Evolutionary conservation across 305 asterid species (phyloP).

Genomic region (Fraxinus ornus): DNA sequence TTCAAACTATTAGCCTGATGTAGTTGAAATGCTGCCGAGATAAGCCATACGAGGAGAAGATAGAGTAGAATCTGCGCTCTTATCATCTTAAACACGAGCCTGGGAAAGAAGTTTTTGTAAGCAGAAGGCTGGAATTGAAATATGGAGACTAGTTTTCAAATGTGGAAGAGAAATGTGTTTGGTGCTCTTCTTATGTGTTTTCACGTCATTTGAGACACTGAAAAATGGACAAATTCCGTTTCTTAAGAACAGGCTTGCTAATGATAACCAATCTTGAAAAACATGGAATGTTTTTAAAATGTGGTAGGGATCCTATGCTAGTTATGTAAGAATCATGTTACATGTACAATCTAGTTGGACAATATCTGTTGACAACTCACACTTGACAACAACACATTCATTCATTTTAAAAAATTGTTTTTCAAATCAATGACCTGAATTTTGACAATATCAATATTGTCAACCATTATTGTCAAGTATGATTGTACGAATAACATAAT

Average conservation of each 20-base stretch:
- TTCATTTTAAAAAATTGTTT: too few species aligned
- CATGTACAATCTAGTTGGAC: too few species aligned
- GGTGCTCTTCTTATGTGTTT: not conserved
- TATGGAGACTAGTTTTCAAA: conserved; percentile 12
- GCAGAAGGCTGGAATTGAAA: conserved; percentile 19
- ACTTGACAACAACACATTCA: too few species aligned
- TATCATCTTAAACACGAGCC: conserved; percentile 24
- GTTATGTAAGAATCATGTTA: too few species aligned
- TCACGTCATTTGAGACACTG: too few species aligned
- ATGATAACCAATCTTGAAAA: conserved; percentile 33
- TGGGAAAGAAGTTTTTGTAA: conserved; percentile 13
- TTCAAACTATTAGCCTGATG: conserved; percentile 6
- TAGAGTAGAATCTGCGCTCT: conserved; percentile 21
- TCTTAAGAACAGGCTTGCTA: conserved; percentile 16
- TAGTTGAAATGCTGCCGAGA: conserved; percentile 24
- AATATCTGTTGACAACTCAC: too few species aligned
- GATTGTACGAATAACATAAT: too few species aligned
- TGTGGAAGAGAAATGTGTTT: not conserved
- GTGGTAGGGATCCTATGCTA: conserved; percentile 32
- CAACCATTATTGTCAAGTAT: too few species aligned
- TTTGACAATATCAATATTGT: too few species aligned
- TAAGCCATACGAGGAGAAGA: conserved; percentile 31
- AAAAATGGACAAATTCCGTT: too few species aligned
- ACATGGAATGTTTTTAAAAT: conserved; percentile 20
- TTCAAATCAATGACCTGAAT: too few species aligned